Evolutionary conservation across 208 protist species (phyloP).

Genomic region (Tetramitus jugosus): DNA sequence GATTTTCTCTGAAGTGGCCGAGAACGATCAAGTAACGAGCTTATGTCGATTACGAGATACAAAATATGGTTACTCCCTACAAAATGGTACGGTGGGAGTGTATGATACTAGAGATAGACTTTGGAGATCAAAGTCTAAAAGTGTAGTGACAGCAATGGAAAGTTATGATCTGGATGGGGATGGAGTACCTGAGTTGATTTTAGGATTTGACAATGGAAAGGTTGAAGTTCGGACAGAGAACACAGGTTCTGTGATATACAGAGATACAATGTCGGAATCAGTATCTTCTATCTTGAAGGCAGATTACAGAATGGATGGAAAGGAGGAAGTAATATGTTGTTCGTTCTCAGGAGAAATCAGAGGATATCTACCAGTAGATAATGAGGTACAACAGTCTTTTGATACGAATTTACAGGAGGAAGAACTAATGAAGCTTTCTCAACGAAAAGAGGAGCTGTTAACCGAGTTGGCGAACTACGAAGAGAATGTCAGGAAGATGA

Average conservation of each 20-base stretch:
- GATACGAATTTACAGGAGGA: constrained; percentile 35
- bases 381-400: constrained; percentile 30
- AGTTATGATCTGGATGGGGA: constrained; percentile 82
- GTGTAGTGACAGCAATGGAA: constrained; percentile 58
- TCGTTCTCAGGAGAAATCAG: constrained; percentile 69
- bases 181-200: constrained; percentile 74
- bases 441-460: constrained; percentile 46
- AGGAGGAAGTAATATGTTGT: constrained; percentile 60
- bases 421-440: constrained; percentile 45
- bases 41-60: constrained; percentile 32
- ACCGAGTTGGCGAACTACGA: constrained; percentile 61
- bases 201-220: constrained; percentile 68
- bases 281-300: constrained; percentile 65
- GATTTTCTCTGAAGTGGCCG: constrained; percentile 57
- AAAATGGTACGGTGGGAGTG: constrained; percentile 80
- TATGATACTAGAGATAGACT: constrained; percentile 63
- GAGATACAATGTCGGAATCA: constrained; percentile 54
- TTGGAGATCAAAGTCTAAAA: constrained; percentile 72
- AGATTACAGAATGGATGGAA: constrained; percentile 76
- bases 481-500: constrained; percentile 57
- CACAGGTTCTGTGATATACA: constrained; percentile 64
- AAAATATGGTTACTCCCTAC: constrained; percentile 73
- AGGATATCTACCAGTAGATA: constrained; percentile 48
- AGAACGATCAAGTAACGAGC: constrained; percentile 64
- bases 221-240: constrained; percentile 60